phyloP scores from a whole-genome alignment of 305 asterid species.

The Plantago lanceolata region DNA sequence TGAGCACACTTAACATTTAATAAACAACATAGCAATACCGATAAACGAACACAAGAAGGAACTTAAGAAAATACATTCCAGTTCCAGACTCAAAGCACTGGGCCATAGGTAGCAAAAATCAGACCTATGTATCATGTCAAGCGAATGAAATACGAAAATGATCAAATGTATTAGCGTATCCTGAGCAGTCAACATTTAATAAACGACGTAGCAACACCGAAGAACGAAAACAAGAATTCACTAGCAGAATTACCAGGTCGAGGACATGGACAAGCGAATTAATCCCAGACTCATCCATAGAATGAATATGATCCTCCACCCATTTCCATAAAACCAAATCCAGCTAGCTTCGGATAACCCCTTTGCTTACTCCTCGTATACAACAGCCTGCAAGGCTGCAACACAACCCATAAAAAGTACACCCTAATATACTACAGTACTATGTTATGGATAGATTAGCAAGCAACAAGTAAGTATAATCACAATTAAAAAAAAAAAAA shows the following conservation, averaged over 20 bases:
- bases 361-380: conserved; percentile 90
- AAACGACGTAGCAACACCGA: too few relatives aligned
- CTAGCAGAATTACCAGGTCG: conserved; percentile 83
- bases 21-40: too few relatives aligned
- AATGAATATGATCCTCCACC: conserved; percentile 76
- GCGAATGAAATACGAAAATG: neutral
- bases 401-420: conserved; percentile 10
- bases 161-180: neutral
- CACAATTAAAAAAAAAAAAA: too few relatives aligned
- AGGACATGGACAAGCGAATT: conserved; percentile 69
- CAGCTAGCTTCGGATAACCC: conserved; percentile 80
- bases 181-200: neutral
- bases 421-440: too few relatives aligned
- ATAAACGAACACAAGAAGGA: too few relatives aligned
- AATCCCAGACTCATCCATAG: conserved; percentile 67
- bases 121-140: too few relatives aligned
- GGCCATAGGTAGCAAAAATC: too few relatives aligned
- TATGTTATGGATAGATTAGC: too few relatives aligned
- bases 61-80: neutral
- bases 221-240: too few relatives aligned
- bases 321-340: conserved; percentile 80
- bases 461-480: too few relatives aligned
- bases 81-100: neutral
- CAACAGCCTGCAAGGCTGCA: conserved; percentile 63
- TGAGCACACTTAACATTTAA: too few relatives aligned